Percentiles rank a stretch among this genome's conserved stretches.
phyloP scores from a whole-genome alignment of 2,329 filamentous ascomycete genomes.

The Aspergillus flavus region DNA sequence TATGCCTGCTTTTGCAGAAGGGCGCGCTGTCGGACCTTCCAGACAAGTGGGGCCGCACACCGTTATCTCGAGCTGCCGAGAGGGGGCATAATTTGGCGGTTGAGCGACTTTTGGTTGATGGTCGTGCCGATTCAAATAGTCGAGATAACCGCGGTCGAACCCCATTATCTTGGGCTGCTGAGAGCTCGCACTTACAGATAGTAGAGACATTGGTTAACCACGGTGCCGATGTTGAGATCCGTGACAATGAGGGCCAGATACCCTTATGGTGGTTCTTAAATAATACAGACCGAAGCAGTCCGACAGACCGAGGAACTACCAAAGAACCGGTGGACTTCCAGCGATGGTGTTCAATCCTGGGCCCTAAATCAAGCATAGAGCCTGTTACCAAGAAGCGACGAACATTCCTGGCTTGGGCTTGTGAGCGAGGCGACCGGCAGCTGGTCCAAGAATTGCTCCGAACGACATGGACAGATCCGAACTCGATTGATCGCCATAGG shows the following conservation, averaged over 20 bases:
- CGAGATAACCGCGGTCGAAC: slow-evolving; percentile 12
- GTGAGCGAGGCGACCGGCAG: slow-evolving; percentile 14
- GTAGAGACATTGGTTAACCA: slow-evolving; percentile 6
- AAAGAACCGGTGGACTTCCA: slow-evolving; percentile 4
- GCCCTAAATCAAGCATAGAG: slow-evolving; percentile 11
- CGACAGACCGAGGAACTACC: background rate
- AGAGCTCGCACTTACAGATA: slow-evolving; percentile 12
- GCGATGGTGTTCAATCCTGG: slow-evolving; percentile 11
- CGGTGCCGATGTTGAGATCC: slow-evolving; percentile 16
- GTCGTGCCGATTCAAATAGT: too few relatives aligned
- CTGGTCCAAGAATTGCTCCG: slow-evolving; percentile 13
- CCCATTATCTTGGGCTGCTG: slow-evolving; percentile 16
- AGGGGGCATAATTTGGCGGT: too few relatives aligned
- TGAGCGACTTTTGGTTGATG: too few relatives aligned
- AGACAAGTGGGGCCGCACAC: slow-evolving; percentile 14
- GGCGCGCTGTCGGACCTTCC: slow-evolving; percentile 6
- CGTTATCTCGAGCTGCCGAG: slow-evolving; percentile 15
- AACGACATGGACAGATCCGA: slow-evolving; percentile 19
- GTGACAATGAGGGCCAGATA: slow-evolving; percentile 17
- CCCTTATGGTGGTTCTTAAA: slow-evolving; percentile 20
- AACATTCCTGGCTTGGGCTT: slow-evolving; percentile 21
- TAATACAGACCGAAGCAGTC: background rate
- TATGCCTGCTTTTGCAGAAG: slow-evolving; percentile 13
- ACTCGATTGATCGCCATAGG: slow-evolving; percentile 18
- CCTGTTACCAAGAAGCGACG: slow-evolving; percentile 19